Evolutionary conservation across 2,329 filamentous ascomycete species (phyloP).

Genomic region (Rhynchosporium secalis): DNA sequence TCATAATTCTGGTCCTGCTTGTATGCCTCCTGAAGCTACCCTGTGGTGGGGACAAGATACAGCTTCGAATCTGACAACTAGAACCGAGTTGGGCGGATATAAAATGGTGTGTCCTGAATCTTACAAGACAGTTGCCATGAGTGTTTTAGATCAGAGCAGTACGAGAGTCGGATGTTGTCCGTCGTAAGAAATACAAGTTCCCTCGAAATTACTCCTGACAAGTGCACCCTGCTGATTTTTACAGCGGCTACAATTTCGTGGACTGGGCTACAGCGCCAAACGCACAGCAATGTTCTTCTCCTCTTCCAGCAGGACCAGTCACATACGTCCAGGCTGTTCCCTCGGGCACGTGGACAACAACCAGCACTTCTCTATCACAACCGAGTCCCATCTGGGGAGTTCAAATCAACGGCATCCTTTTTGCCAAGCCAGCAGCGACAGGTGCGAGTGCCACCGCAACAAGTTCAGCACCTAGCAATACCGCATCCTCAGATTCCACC

Average conservation of each 20-base stretch:
- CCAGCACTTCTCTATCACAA: slow-evolving; percentile 6
- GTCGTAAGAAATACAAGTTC: slow-evolving; percentile 15
- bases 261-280: slow-evolving; percentile 14
- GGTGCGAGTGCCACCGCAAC: background rate
- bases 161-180: slow-evolving; percentile 20
- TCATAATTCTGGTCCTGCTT: slow-evolving; percentile 6
- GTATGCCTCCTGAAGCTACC: slow-evolving; percentile 14
- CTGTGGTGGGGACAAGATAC: slow-evolving; percentile 19
- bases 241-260: slow-evolving; percentile 19
- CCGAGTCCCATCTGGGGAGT: slow-evolving; percentile 11
- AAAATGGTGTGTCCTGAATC: slow-evolving; percentile 20
- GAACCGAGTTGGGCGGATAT: slow-evolving; percentile 16
- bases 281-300: slow-evolving; percentile 15
- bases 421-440: slow-evolving; percentile 7
- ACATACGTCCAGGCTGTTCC: slow-evolving; percentile 8
- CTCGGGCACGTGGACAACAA: slow-evolving; percentile 11
- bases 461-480: background rate
- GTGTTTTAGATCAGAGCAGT: slow-evolving; percentile 11
- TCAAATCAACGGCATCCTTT: slow-evolving; percentile 17
- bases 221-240: background rate
- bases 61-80: background rate
- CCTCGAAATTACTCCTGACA: background rate
- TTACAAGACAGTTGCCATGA: slow-evolving; percentile 20
- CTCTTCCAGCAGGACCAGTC: slow-evolving; percentile 8
- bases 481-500: background rate